Evolutionary conservation across 495 filamentous ascomycete species (phyloP).

Genomic region (Penicillium robsamsonii): DNA sequence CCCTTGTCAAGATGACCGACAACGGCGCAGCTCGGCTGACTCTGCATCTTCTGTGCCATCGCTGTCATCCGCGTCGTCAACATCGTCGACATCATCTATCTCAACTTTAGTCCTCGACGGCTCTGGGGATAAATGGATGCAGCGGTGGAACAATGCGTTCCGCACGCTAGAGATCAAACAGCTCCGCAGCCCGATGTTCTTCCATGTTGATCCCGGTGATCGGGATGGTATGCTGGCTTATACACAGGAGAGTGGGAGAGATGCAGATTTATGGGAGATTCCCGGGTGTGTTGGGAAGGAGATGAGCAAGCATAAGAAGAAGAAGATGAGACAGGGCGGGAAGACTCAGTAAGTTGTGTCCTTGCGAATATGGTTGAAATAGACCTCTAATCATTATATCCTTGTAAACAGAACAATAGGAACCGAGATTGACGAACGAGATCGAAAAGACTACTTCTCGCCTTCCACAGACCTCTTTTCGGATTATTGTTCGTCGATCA

Average conservation of each 20-base stretch:
- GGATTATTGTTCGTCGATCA: conserved; percentile 54
- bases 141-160: conserved; percentile 56
- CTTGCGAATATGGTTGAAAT: neutral
- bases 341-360: conserved; percentile 30
- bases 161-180: conserved; percentile 55
- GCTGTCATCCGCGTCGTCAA: conserved; percentile 18
- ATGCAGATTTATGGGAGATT: conserved; percentile 56
- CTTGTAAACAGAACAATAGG: conserved; percentile 21
- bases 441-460: conserved; percentile 64
- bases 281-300: conserved; percentile 61
- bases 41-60: conserved; percentile 30
- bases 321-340: conserved; percentile 47
- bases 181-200: conserved; percentile 65
- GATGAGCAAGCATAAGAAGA: conserved; percentile 61
- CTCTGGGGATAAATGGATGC: conserved; percentile 52
- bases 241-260: conserved; percentile 49
- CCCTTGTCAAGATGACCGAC: conserved; percentile 20
- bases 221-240: conserved; percentile 62
- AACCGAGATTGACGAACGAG: conserved; percentile 58
- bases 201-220: conserved; percentile 63
- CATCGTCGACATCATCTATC: conserved; percentile 31
- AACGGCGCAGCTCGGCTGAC: conserved; percentile 25
- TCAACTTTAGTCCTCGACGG: conserved; percentile 53
- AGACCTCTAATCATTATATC: neutral
- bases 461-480: conserved; percentile 56